Evolutionary conservation across 306 rosid genomes (phyloP).

Genomic region (Castanospermum australe): DNA sequence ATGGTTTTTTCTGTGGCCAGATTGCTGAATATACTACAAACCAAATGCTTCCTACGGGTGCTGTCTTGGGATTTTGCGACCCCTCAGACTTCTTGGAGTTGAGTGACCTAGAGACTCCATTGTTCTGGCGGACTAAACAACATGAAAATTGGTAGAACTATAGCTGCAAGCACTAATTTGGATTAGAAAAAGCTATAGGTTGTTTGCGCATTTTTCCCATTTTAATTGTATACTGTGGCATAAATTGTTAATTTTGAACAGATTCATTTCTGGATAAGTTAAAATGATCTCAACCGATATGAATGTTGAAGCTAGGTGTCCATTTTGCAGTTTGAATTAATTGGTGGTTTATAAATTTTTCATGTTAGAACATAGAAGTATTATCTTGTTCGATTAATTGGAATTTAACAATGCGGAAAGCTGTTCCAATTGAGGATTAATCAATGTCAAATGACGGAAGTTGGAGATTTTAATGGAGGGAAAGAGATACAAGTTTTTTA

Average conservation of each 20-base stretch:
- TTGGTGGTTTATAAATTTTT: not conserved
- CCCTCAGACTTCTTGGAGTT: conserved; percentile 51
- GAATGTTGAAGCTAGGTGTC: not conserved
- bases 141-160: not conserved
- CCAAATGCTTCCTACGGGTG: conserved; percentile 11
- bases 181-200: not conserved
- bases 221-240: not conserved
- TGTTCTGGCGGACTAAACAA: not conserved
- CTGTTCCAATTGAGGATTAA: not conserved
- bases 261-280: conserved; percentile 23
- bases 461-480: too few species aligned
- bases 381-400: not conserved
- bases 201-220: conserved; percentile 10
- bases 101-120: conserved; percentile 47
- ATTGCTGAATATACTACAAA: not conserved
- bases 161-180: not conserved
- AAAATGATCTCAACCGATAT: not conserved
- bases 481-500: too few species aligned
- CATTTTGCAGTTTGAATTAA: not conserved
- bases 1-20: conserved; percentile 9
- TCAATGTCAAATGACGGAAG: not conserved
- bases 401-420: not conserved
- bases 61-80: not conserved
- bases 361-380: not conserved
- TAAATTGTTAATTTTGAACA: conserved; percentile 8